Conservation (phyloP, 495 filamentous ascomycete species). For the Neurospora sublineolata region DNA sequence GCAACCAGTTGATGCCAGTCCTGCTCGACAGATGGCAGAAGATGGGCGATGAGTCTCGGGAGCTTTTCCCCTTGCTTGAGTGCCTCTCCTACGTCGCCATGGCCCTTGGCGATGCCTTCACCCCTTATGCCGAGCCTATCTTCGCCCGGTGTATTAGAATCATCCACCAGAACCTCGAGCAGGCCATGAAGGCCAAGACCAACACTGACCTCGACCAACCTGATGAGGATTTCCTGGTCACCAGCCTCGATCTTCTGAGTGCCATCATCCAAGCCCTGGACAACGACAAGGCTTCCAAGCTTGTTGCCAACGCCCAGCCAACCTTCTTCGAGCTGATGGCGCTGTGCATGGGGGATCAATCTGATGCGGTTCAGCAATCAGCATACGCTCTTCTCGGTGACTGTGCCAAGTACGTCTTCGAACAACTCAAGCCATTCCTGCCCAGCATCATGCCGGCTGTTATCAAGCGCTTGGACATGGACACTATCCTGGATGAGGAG, state of each 20-base stretch:
- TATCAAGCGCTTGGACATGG: slow-evolving; percentile 78
- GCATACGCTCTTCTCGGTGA: slow-evolving; percentile 93
- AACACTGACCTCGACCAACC: slow-evolving; percentile 63
- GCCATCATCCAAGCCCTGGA: slow-evolving; percentile 89
- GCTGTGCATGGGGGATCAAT: slow-evolving; percentile 86
- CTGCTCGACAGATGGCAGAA: slow-evolving; percentile 82
- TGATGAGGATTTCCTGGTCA: slow-evolving; percentile 95
- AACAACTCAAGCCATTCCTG: slow-evolving; percentile 64
- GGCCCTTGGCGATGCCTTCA: slow-evolving; percentile 71
- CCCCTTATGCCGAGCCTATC: slow-evolving; percentile 71
- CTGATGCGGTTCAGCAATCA: slow-evolving; percentile 90
- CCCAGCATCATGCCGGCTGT: slow-evolving; percentile 63
- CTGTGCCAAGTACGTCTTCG: slow-evolving; percentile 90
- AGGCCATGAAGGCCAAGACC: slow-evolving; percentile 50
- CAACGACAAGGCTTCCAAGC: slow-evolving; percentile 55
- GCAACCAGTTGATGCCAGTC: slow-evolving; percentile 85
- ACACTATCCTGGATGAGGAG: slow-evolving; percentile 60
- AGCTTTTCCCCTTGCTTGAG: slow-evolving; percentile 88
- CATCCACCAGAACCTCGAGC: slow-evolving; percentile 80
- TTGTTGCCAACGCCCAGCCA: slow-evolving; percentile 64
- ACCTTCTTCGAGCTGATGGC: slow-evolving; percentile 81
- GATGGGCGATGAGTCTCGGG: slow-evolving; percentile 78
- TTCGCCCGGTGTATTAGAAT: slow-evolving; percentile 81
- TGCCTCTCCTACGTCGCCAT: slow-evolving; percentile 90
- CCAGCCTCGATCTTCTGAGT: slow-evolving; percentile 88